Percentiles rank a stretch among this genome's conserved stretches.
These are phyloP conservation scores for Penicillium sclerotigenum DNA, from an alignment of 2,329 filamentous ascomycete genomes.

Conservation along the genomic window DNA sequence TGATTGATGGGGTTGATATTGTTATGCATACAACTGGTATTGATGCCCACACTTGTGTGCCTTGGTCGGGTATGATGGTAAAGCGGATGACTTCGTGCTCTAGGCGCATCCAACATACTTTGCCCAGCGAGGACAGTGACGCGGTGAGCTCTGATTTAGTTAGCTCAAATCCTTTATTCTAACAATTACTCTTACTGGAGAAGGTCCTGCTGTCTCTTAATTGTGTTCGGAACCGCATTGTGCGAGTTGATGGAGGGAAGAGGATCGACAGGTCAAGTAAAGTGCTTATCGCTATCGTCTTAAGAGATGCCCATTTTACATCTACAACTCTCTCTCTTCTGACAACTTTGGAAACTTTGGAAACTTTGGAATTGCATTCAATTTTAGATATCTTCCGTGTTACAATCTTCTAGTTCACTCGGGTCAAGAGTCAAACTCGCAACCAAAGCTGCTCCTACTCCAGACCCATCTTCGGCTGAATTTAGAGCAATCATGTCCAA, in stretches of 20 bases:
- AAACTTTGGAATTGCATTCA: too few species aligned
- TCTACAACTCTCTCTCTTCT: background rate
- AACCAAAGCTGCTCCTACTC: conserved; percentile 86
- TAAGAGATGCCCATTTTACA: background rate
- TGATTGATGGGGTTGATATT: background rate
- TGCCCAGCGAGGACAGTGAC: conserved; percentile 65
- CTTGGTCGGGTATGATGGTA: conserved; percentile 90
- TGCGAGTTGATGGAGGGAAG: conserved; percentile 11
- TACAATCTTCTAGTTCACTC: background rate
- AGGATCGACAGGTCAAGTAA: background rate
- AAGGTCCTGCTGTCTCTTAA: conserved; percentile 28
- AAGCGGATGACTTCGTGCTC: conserved; percentile 86
- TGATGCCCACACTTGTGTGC: conserved; percentile 94
- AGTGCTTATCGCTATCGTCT: conserved; percentile 10
- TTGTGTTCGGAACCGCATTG: conserved; percentile 36
- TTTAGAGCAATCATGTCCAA: conserved; percentile 79
- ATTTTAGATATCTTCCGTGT: background rate
- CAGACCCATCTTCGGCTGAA: conserved; percentile 84
- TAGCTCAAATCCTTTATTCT: background rate
- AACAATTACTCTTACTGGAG: conserved; percentile 13
- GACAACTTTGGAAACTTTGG: background rate
- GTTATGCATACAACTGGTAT: conserved; percentile 43
- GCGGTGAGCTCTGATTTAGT: conserved; percentile 53
- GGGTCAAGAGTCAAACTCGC: conserved; percentile 54
- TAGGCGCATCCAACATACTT: conserved; percentile 86